Evolutionary conservation across 2,329 filamentous ascomycete species (phyloP), one percentile per base, ranked within the genome.

Genomic region (Fusarium sp.): DNA sequence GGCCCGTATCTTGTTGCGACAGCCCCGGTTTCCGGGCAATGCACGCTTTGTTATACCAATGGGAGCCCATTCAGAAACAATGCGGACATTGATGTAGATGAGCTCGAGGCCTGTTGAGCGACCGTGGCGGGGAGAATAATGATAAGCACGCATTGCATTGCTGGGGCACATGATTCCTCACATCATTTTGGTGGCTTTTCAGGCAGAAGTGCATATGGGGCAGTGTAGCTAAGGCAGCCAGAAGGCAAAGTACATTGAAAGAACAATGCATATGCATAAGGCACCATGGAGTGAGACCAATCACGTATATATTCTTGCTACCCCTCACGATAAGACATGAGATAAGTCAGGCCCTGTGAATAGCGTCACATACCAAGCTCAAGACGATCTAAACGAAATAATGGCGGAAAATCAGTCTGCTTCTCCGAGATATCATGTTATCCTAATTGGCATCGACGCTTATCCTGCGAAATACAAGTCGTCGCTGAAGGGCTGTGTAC

Each of bases 381-480:
- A 24, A 34, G 15, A 10, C 45, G 4, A 38, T 42, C n/a, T 22
- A 14, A 41, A 60, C 20, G 5, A 39, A 28, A 28, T 17, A 14
- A 65, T 65, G 62, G 55, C 32, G 1, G 24, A 28, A 30, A 20
- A 30, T 9, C 7, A 26, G 36, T 14, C 24, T 17, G 18, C 22
- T 6, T 7, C 20, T 14, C 28, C 51, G 13, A 36, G 20, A 12
- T 54, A 64, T 15, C 22, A 73, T 13, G 68, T 57, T 5, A 60
- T 72, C 13, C 28, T 73, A 7, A 57, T 69, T 15, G 70, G 68
- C 2, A 69, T 72, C 39, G 55, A 72, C 26, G 56, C 68, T 11
- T 72, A 73, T 28, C 41, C 61, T 11, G 34, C 39, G 4, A 32
- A 26, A 3, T 36, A 52, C 17, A 28, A 28, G 20, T 15, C 14